phyloP scores from a whole-genome alignment of 2,329 filamentous ascomycete genomes.

The Sphaerulina populicola region DNA sequence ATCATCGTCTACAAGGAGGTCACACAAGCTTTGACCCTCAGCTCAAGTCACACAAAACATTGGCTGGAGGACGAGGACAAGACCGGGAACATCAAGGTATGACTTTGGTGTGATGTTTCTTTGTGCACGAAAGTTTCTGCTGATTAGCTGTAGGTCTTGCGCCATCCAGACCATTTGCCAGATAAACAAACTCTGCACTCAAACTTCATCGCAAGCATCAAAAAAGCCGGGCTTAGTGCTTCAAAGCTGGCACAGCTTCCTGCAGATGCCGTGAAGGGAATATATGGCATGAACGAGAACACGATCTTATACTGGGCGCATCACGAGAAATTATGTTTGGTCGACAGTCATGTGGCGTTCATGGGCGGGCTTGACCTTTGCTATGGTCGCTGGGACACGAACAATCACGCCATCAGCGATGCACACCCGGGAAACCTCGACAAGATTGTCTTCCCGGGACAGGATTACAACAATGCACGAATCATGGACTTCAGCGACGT shows the following conservation, averaged over 20 bases:
- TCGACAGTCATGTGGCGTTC: constrained; percentile 73
- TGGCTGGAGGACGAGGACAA: constrained; percentile 59
- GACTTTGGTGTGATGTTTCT: constrained; percentile 36
- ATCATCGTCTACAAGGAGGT: constrained; percentile 87
- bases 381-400: constrained; percentile 83
- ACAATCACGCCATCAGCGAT: constrained; percentile 71
- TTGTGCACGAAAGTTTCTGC: constrained; percentile 33
- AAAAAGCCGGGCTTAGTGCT: constrained; percentile 49
- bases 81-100: constrained; percentile 29
- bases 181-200: constrained; percentile 60
- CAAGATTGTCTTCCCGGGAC: constrained; percentile 72
- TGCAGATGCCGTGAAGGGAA: constrained; percentile 61
- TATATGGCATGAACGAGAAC: constrained; percentile 75
- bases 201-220: constrained; percentile 48
- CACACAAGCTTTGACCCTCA: constrained; percentile 46
- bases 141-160: constrained; percentile 77
- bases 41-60: constrained; percentile 68
- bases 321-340: constrained; percentile 79
- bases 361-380: constrained; percentile 86
- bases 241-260: constrained; percentile 56
- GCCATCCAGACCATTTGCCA: constrained; percentile 80
- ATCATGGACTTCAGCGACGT: constrained; percentile 76
- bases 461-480: constrained; percentile 84
- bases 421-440: constrained; percentile 70
- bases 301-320: constrained; percentile 87